Evolutionary conservation across 176 grass and related monocot species (phyloP), one percentile per base, ranked within the genome.

Genomic region (Oryza longistaminata): DNA sequence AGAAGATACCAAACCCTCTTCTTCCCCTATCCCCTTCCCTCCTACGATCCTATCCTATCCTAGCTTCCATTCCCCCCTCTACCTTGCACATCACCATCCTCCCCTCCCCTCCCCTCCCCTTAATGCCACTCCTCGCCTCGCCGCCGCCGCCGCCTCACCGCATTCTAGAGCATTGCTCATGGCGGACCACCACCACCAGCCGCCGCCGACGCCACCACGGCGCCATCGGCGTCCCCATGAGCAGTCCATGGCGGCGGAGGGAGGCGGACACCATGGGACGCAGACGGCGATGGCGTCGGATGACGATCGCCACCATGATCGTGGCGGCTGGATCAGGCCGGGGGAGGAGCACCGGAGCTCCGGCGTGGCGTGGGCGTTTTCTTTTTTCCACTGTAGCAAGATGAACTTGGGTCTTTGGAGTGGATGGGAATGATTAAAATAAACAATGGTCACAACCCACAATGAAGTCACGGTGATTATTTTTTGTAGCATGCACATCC

Each of bases 1-100:
- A 43, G 80, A 80, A 89, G 88, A 95, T 95, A 92, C 93, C 81
- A 93, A 93, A 93, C 87, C 89, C 90, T 3, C 70, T 37, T 27
- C 70, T 67, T 43, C 77, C 42, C 84, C 80, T 70, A 35, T 29
- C 33, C 33, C 45, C 24, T 35, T 29, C 22, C 34, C 46, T 11
- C 77, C 68, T 39, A 70, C 17, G 49, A 6, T 29, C 19, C 17
- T 35, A 52, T 25, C 22, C 74, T 52, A 19, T 43, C 11, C 6
- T 40, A 71, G 3, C 15, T 46, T 33, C 45, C 67, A 52, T 37
- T 69, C n/a, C n/a, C n/a, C n/a, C 9, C n/a, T 9, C 58, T 8
- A 21, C 52, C 52, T 58, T 53, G 50, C 50, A 19, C 15, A 43
- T 43, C 50, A 7, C 16, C 50, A 53, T 14, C 49, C n/a, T 35